Percentiles rank a stretch among this genome's conserved stretches.
phyloP scores from a whole-genome alignment of 345 rosid species.

The Populus pruinosa region DNA sequence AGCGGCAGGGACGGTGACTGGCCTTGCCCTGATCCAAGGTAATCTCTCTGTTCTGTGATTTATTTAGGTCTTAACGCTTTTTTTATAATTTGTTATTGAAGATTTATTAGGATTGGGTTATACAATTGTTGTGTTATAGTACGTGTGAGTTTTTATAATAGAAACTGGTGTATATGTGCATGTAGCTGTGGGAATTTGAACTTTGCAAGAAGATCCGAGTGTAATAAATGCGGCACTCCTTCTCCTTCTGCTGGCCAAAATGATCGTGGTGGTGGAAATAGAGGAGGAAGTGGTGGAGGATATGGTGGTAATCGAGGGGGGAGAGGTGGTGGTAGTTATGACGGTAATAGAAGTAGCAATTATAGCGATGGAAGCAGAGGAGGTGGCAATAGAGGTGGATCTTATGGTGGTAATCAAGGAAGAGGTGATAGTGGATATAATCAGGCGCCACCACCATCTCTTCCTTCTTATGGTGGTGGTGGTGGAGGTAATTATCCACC shows the following conservation, averaged over 20 bases:
- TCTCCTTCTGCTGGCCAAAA: slow-evolving; percentile 52
- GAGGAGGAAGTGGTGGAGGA: slow-evolving; percentile 58
- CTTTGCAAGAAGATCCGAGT: slow-evolving; percentile 89
- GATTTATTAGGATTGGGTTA: background rate
- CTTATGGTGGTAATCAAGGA: slow-evolving; percentile 67
- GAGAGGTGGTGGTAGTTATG: slow-evolving; percentile 29
- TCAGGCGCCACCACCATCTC: slow-evolving; percentile 64
- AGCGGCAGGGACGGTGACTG: slow-evolving; percentile 95
- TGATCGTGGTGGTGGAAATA: slow-evolving; percentile 33
- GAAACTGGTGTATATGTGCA: slow-evolving; percentile 32
- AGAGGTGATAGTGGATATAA: slow-evolving; percentile 64
- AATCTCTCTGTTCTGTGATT: background rate
- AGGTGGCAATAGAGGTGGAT: slow-evolving; percentile 51
- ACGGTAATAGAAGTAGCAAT: slow-evolving; percentile 19
- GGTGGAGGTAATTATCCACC: slow-evolving; percentile 56
- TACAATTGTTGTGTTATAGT: background rate
- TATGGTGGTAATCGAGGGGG: slow-evolving; percentile 48
- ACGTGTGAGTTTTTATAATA: slow-evolving; percentile 16
- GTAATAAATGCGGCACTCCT: slow-evolving; percentile 93
- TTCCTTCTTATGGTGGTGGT: slow-evolving; percentile 65
- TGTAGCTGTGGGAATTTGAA: slow-evolving; percentile 96
- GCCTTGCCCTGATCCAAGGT: slow-evolving; percentile 93
- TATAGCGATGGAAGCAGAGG: slow-evolving; percentile 35
- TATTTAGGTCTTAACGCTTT: background rate
- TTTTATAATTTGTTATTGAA: background rate